phyloP scores from a whole-genome alignment of 2,329 filamentous ascomycete genomes.

The Hortaea sp. region DNA sequence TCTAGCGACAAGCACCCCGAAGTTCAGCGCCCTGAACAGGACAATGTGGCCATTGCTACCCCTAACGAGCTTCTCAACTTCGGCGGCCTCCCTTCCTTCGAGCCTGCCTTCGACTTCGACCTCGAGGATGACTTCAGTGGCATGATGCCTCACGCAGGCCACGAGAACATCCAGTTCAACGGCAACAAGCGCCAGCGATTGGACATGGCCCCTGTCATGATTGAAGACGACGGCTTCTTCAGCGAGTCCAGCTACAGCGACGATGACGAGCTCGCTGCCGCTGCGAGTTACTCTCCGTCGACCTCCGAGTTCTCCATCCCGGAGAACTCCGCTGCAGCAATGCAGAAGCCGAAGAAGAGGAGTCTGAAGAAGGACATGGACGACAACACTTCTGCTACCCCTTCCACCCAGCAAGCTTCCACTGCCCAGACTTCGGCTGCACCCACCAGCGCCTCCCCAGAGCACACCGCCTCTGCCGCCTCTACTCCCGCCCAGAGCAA shows the following conservation, averaged over 20 bases:
- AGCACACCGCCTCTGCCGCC: conserved; percentile 19
- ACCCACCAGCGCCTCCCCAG: conserved; percentile 17
- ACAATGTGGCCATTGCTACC: conserved; percentile 30
- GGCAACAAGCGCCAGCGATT: conserved; percentile 64
- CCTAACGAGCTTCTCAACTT: conserved; percentile 39
- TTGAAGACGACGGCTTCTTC: conserved; percentile 66
- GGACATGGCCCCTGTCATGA: conserved; percentile 41
- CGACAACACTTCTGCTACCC: conserved; percentile 35
- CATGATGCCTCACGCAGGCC: conserved; percentile 59
- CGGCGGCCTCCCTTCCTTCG: conserved; percentile 61
- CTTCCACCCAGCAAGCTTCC: conserved; percentile 27
- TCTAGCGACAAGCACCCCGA: conserved; percentile 39
- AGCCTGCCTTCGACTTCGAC: conserved; percentile 81
- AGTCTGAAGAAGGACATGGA: conserved; percentile 25
- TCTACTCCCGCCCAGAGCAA: conserved; percentile 19
- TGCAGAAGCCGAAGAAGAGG: conserved; percentile 21
- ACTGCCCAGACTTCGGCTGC: conserved; percentile 36
- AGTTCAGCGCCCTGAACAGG: conserved; percentile 5
- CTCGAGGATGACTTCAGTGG: conserved; percentile 80
- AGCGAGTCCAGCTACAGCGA: conserved; percentile 67
- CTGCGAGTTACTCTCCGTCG: conserved; percentile 54
- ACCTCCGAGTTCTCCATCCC: conserved; percentile 38
- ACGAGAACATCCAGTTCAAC: conserved; percentile 50
- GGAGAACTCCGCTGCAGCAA: conserved; percentile 18
- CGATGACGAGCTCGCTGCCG: conserved; percentile 56